Base-by-base conservation (phyloP, 306 rosid genomes). In the Ceratonia siliqua region DNA sequence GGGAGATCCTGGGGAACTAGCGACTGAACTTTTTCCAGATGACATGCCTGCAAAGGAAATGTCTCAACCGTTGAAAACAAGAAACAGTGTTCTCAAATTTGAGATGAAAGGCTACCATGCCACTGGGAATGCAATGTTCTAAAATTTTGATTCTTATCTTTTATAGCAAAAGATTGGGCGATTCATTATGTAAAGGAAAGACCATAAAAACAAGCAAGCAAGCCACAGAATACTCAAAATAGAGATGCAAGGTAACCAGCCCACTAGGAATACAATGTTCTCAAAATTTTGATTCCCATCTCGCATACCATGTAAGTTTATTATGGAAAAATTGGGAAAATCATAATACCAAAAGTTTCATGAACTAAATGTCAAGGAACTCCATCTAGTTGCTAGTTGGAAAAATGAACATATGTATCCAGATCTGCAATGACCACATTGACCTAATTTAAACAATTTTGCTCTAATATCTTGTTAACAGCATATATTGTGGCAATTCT, bases 1-100 rank as follows among this genome's bases (percentile, higher is more conserved):
- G 13, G 92, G 91, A 39, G 93, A 88, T 45, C 93, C 93, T 77
- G 82, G 89, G 68, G 85, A 83, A 46, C 74, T 82, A 36, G 67
- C 59, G 13, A 81, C 80, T 8, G 92, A 46, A 69, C 62, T 55
- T 72, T 66, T 82, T 45, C 84, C 65, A 30, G 89, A 79, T 27
- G 90, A 80, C 79, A 88, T 72, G 66, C 92, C 97, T 92, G 84
- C 70, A 76, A 76, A 81, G 72, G 61, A 33, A 78, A 66, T 10
- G 0, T 27, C 48, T 59, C 32, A 18, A 58, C 57, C 48, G 75
- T 46, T 13, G 61, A 68, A 39, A 76, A 11, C 28, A 24, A 35
- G 24, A 32, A 8, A 27, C 28, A 20, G 11, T 8, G 61, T 7
- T 33, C 41, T 7, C n/a, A 13, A 28, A 43, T 38, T 1, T 50